Conservation (phyloP, 108 stramenopile genomes). For the Fragilaria radians region DNA sequence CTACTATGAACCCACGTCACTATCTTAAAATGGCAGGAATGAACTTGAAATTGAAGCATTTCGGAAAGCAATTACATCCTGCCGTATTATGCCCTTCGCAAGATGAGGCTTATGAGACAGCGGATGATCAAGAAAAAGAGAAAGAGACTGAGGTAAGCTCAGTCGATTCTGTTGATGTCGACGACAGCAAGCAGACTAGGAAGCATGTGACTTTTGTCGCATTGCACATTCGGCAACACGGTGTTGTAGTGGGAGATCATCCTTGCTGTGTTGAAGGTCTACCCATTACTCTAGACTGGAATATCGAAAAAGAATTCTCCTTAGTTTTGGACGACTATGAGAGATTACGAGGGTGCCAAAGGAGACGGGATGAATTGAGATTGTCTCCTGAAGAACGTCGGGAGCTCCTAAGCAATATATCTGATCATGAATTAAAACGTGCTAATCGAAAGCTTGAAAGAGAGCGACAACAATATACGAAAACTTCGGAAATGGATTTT, state of each 20-base stretch:
- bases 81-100: no score
- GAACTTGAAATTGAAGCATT: no score
- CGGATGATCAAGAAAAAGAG: no score
- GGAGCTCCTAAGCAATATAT: not conserved
- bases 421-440: slow-evolving; percentile 1
- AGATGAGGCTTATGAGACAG: no score
- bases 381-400: not conserved
- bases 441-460: not conserved
- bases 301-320: not conserved
- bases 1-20: no score
- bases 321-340: slow-evolving; percentile 14
- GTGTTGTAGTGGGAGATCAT: slow-evolving; percentile 14
- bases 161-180: not conserved
- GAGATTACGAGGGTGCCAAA: not conserved
- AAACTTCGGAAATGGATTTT: not conserved
- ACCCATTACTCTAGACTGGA: slow-evolving; percentile 16
- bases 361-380: not conserved
- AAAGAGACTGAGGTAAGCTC: not conserved
- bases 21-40: no score
- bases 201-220: slow-evolving; percentile 12
- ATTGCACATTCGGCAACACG: slow-evolving; percentile 12
- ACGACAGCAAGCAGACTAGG: not conserved
- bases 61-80: no score
- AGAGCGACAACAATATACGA: not conserved
- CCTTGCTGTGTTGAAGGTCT: slow-evolving; percentile 8